Base-by-base conservation (phyloP, 169 alveolate species). In the Hepatocystis sp. region DNA sequence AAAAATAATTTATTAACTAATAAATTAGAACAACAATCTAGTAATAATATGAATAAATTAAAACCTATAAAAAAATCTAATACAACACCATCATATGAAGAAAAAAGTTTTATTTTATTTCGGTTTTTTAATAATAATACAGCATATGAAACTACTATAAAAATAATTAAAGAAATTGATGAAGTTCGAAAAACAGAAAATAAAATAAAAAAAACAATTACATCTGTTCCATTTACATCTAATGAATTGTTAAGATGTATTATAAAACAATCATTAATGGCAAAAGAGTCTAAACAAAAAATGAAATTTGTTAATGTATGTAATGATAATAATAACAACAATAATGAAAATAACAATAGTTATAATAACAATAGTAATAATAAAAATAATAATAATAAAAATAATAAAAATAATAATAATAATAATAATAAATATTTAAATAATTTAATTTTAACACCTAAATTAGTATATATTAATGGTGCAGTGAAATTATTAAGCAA, bases 171-270 rank as follows among this genome's bases (percentile, higher is more conserved):
- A 56, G 86, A 71, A 58, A 71, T 71, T 56, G 86, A 71, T 58
- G 65, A 71, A 44, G 76, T 71, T 19, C 42, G 76, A 55, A 58
- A 71, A 13, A 42, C 86, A 34, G 65, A 71, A 30, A 71, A 71
- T 63, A 71, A 71, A 40, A 71, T 71, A 44, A 56, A 56, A 58
- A 71, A 71, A 28, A 71, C 88, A 30, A 76, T 76, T 30, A 58
- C 88, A 32, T 49, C 88, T 15, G 88, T 76, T 5, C 88, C 88
- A 44, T 76, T 56, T 36, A 76, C 88, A 58, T 76, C 88, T 2
- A 76, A 76, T 21, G 76, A 58, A 44, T 56, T 76, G 55, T 56
- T 76, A 76, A 76, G 65, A 64, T 44, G 58, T 34, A 76, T 76
- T 25, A 76, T 76, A 27, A 55, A 76, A 30, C 68, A 76, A 36